Evolutionary conservation across 768 basidiomycete species (phyloP).

Genomic region (Kwoniella bestiolae): DNA sequence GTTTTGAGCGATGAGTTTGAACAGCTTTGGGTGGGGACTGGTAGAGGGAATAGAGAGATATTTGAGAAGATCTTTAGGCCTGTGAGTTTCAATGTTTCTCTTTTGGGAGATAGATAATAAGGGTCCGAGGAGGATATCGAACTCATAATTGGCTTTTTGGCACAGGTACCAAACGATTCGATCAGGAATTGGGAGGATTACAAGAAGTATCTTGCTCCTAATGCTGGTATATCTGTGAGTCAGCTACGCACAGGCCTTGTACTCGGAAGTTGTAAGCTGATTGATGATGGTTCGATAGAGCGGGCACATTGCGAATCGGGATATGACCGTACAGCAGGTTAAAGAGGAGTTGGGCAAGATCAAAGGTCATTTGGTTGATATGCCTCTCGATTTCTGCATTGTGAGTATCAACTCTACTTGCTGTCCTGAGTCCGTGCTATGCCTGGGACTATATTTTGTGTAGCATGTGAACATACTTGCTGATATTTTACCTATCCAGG

Average conservation of each 20-base stretch:
- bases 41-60: constrained; percentile 77
- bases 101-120: too few species aligned
- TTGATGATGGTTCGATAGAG: constrained; percentile 60
- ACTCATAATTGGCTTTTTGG: not conserved
- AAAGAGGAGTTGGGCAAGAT: constrained; percentile 73
- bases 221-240: constrained; percentile 59
- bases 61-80: constrained; percentile 85
- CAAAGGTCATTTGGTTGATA: constrained; percentile 59
- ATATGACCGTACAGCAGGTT: constrained; percentile 68
- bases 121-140: not conserved
- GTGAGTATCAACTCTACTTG: too few species aligned
- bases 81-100: constrained; percentile 58
- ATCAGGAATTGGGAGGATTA: constrained; percentile 79
- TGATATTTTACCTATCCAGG: constrained; percentile 9
- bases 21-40: constrained; percentile 70
- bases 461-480: not conserved
- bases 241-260: not conserved
- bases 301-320: constrained; percentile 75
- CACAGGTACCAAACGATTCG: constrained; percentile 71
- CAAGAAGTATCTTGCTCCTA: constrained; percentile 60
- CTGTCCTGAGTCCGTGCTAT: too few species aligned
- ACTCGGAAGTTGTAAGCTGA: constrained; percentile 57
- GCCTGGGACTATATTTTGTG: too few species aligned
- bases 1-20: constrained; percentile 70
- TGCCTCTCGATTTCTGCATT: constrained; percentile 57